Evolutionary conservation across 495 filamentous ascomycete genomes (phyloP).

Genomic region (Chaetomium fimeti): DNA sequence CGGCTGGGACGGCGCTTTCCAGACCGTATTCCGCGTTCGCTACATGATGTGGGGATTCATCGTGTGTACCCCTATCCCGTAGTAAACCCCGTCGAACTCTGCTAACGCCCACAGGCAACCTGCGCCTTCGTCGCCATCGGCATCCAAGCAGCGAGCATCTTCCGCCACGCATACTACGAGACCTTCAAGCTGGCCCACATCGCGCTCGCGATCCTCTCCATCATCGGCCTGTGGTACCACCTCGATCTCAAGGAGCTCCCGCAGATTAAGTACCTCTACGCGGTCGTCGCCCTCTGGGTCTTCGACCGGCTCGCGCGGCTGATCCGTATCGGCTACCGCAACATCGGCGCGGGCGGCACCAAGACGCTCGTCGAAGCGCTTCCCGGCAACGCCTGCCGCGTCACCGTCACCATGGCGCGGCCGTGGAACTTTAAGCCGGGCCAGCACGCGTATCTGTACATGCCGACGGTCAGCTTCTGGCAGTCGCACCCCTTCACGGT

Average conservation of each 20-base stretch:
- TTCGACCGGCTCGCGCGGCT: constrained; percentile 61
- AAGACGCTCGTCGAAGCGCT: constrained; percentile 60
- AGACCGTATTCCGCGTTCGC: constrained; percentile 34
- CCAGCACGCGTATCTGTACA: constrained; percentile 78
- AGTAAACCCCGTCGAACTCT: not conserved
- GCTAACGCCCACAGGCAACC: constrained; percentile 48
- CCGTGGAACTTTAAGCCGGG: constrained; percentile 72
- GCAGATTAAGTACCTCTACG: constrained; percentile 60
- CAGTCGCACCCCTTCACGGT: constrained; percentile 67
- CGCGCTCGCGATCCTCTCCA: constrained; percentile 58
- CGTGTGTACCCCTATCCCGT: constrained; percentile 42
- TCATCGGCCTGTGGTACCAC: constrained; percentile 70
- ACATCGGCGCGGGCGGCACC: constrained; percentile 62
- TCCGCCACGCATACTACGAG: constrained; percentile 90
- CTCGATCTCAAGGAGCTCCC: constrained; percentile 59
- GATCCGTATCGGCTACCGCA: constrained; percentile 59
- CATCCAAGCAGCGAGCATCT: constrained; percentile 69
- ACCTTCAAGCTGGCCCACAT: constrained; percentile 81
- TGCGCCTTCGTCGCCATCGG: constrained; percentile 61
- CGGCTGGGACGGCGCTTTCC: constrained; percentile 49
- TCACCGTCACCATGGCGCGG: constrained; percentile 74
- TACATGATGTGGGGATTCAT: constrained; percentile 56
- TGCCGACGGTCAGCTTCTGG: constrained; percentile 71
- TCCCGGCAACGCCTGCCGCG: constrained; percentile 62
- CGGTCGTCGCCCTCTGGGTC: constrained; percentile 63